phyloP scores from a whole-genome alignment of 371 early-diverging fungal genomes.

The Apophysomyces sp. region DNA sequence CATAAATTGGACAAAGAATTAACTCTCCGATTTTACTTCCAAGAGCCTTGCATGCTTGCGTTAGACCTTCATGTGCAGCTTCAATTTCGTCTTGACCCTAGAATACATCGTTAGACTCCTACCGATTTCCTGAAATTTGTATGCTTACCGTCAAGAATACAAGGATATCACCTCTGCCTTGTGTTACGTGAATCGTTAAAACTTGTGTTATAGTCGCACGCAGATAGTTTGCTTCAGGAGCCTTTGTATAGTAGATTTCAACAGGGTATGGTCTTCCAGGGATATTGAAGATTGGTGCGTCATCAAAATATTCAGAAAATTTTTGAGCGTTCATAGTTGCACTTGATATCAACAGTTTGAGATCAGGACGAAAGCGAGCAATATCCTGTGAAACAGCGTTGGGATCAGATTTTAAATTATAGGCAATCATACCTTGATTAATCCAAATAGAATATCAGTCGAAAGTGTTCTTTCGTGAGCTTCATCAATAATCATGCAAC shows the following conservation, averaged over 20 bases:
- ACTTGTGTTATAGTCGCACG: conserved; percentile 94
- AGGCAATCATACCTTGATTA: conserved; percentile 76
- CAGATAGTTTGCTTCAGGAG: conserved; percentile 97
- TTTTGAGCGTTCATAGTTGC: conserved; percentile 98
- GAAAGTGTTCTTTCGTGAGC: conserved; percentile 99
- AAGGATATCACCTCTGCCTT: conserved; percentile 92
- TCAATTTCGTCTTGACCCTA: conserved; percentile 99
- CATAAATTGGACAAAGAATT: conserved; percentile 94
- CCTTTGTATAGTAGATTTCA: conserved; percentile 92
- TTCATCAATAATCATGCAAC: conserved; percentile 98
- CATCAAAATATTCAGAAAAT: conserved; percentile 94
- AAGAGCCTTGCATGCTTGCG: conserved; percentile 76
- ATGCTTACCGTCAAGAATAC: conserved; percentile 90
- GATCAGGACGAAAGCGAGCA: conserved; percentile 89
- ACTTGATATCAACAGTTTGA: conserved; percentile 97
- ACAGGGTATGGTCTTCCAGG: conserved; percentile 96
- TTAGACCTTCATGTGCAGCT: conserved; percentile 80
- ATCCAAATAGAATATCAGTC: conserved; percentile 97
- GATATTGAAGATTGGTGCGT: conserved; percentile 92
- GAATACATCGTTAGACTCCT: neutral
- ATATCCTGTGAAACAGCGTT: conserved; percentile 64
- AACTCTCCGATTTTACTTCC: conserved; percentile 92
- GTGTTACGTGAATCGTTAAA: conserved; percentile 93
- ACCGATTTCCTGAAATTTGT: neutral
- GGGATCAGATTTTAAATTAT: conserved; percentile 59